Base-by-base conservation (phyloP, 164 flowering plant genomes). In the Tetrastigma voinierianum region DNA sequence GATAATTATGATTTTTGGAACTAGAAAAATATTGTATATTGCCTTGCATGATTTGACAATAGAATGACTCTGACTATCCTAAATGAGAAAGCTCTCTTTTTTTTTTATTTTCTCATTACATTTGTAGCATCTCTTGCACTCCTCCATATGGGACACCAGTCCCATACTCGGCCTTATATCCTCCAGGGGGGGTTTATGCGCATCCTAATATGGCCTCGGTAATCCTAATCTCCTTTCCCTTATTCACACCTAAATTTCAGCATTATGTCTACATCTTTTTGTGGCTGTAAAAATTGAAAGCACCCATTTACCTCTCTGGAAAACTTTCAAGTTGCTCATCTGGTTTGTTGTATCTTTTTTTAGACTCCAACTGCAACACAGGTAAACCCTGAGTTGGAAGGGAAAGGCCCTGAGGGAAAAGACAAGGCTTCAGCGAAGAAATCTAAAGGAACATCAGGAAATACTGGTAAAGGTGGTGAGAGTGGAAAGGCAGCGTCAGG, bases 101-200 rank as follows among this genome's bases (percentile, higher is more conserved):
- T 67, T 64, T 13, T 14, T 44, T 65, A 70, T 72, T 32, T 74
- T 11, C 46, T 71, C 25, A 46, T 45, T 13, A n/a, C n/a, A 59
- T 40, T 65, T 77, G 66, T 87, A 89, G 94, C 98, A 90, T 69
- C 84, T n/a, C 89, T 74, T 64, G 89, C 63, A 95, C 90, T 59
- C 83, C 97, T 47, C 96, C 93, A 21, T 86, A 86, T 74, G 93
- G 93, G 51, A 83, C 89, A 0, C 93, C 96, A 59, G 85, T 90
- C 73, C 97, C 93, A 59, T 95, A 92, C 78, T 90, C 95, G 54
- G 83, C 94, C 51, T 18, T 92, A 21, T 92, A 90, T 83, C 90
- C 97, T 67, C 93, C 87, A 7, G 93, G 88, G 44, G 94, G 87
- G 65, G 73, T 89, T 47, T 92, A 89, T 76, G 86, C 89, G 67